These are phyloP conservation scores for Citrus unshiu DNA, from an alignment of 345 rosid genomes.

Conservation along the genomic window DNA sequence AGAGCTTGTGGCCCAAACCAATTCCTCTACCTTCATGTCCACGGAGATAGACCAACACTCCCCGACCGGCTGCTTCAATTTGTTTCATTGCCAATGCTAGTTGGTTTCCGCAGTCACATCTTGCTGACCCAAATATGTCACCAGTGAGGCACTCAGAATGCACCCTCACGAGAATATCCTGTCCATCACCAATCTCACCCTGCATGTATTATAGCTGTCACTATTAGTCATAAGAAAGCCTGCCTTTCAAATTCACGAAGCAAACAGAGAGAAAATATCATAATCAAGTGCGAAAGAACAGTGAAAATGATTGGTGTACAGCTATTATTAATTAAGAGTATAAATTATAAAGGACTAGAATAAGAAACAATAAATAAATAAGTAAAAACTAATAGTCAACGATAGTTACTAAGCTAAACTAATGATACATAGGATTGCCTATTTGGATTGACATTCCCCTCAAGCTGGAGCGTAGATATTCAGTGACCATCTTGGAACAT, in stretches of 20 bases:
- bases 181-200: constrained; percentile 80
- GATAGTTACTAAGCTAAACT: too few relatives aligned
- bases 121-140: constrained; percentile 90
- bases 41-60: constrained; percentile 84
- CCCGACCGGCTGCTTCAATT: constrained; percentile 77
- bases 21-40: constrained; percentile 91
- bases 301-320: too few relatives aligned
- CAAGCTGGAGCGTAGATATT: neutral
- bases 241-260: neutral
- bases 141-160: constrained; percentile 93
- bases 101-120: constrained; percentile 75
- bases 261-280: too few relatives aligned
- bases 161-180: constrained; percentile 79
- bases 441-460: neutral
- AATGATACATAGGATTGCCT: neutral
- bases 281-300: too few relatives aligned
- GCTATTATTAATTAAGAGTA: too few relatives aligned
- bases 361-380: too few relatives aligned
- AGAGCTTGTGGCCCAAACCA: constrained; percentile 81
- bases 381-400: too few relatives aligned
- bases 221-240: too few relatives aligned
- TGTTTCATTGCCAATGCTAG: constrained; percentile 77
- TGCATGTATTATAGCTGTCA: constrained; percentile 10
- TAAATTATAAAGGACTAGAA: too few relatives aligned
- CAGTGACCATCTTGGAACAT: neutral